These are phyloP conservation scores for Boletus huronensis DNA, from an alignment of 768 basidiomycete species.

Conservation along the genomic window DNA sequence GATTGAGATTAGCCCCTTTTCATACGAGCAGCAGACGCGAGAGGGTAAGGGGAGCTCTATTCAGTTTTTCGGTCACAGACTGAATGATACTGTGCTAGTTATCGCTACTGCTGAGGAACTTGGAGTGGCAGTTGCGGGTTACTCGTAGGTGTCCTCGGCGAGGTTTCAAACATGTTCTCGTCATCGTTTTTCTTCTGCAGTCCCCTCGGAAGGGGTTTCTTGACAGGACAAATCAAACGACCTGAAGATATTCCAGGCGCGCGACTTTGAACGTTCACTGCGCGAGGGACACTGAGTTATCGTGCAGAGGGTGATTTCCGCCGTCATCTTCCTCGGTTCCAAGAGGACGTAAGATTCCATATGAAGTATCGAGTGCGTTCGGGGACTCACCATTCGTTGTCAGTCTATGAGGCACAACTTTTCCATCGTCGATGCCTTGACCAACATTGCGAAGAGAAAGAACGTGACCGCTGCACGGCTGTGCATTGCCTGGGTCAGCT, in stretches of 20 bases:
- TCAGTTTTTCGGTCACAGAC: not conserved
- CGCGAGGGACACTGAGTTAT: not conserved
- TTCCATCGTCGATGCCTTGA: conserved; percentile 41
- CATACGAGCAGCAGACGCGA: conserved; percentile 49
- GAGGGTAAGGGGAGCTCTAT: conserved; percentile 26
- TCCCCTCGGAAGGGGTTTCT: conserved; percentile 37
- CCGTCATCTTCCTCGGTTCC: conserved; percentile 38
- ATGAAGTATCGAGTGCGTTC: too few relatives aligned
- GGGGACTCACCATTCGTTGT: not conserved
- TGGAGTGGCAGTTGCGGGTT: conserved; percentile 54
- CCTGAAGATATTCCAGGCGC: conserved; percentile 33
- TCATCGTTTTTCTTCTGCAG: conserved; percentile 32
- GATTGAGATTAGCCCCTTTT: conserved; percentile 63
- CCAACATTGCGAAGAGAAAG: conserved; percentile 40
- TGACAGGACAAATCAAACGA: conserved; percentile 40
- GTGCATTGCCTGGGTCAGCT: conserved; percentile 41
- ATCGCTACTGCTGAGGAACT: conserved; percentile 51
- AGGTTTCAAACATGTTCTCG: not conserved
- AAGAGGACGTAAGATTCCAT: conserved; percentile 33
- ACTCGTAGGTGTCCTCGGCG: conserved; percentile 39
- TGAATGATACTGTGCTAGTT: conserved; percentile 29
- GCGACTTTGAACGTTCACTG: not conserved
- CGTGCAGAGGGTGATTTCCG: conserved; percentile 40
- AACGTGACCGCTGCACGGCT: conserved; percentile 42
- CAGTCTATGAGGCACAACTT: conserved; percentile 35